Evolutionary conservation across 179 eudicot genomes (phyloP), one percentile per base, ranked within the genome.

Genomic region (Camellia oleifera): DNA sequence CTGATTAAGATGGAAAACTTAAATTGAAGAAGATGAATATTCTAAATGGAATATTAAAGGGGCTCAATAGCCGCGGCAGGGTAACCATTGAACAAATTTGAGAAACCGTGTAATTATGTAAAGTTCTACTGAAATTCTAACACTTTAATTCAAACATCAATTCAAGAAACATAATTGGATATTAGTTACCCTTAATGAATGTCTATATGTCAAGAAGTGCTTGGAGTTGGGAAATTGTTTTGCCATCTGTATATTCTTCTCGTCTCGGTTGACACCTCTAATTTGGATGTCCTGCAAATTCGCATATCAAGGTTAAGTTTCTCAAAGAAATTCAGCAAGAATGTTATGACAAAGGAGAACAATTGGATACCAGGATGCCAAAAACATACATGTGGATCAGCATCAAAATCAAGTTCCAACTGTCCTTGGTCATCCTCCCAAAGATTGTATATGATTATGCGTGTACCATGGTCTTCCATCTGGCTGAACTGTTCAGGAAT

Each of bases 351-450:
- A 69, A 50, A 40, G 76, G 53, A 45, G 13, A 42, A 68, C 0
- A 76, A 71, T 12, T 42, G 1, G 18, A 57, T 75, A 45, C 6
- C 57, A 52, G 69, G 32, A 74, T 14, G 3, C 5, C 63, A 68
- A 32, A 75, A 8, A 56, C 91, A 68, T 88, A 96, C 99, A 84
- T 90, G 87, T 78, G 79, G 88, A 85, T 90, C 99, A 83, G 95
- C 81, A 61, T 87, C 94, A 71, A 96, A 96, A 83, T 96, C 99
- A 81, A 96, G 91, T 83, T 96, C 99, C 78, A 96, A 79, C 65
- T 83, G 89, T 60, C 98, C 99, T 85, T 96, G 94, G 61, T 94
- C 99, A 88, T 96, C 97, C 84, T 96, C 98, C 99, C 99, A 96
- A 52, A 96, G 92, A 84, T 94, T 96, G 91, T 90, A 96, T 82